phyloP scores from a whole-genome alignment of 768 basidiomycete species.

The Tubosaeta sp. region DNA sequence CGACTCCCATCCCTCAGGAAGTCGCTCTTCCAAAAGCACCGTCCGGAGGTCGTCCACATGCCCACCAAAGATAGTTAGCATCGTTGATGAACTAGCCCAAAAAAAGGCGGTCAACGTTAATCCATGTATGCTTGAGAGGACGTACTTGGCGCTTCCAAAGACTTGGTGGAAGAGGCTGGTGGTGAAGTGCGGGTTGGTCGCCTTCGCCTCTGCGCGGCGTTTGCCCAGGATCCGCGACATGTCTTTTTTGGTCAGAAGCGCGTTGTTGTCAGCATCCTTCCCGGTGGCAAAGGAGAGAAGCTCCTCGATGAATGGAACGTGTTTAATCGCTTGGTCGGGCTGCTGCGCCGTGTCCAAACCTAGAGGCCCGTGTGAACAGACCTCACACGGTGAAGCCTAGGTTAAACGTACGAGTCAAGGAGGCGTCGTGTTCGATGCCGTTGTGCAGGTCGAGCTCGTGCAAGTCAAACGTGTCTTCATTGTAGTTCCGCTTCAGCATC shows the following conservation, averaged over 20 bases:
- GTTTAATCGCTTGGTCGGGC: conserved; percentile 50
- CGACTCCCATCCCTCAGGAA: conserved; percentile 72
- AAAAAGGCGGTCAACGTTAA: background rate
- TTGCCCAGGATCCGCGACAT: conserved; percentile 54
- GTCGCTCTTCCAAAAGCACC: conserved; percentile 60
- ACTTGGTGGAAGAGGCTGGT: conserved; percentile 49
- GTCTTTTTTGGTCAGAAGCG: conserved; percentile 52
- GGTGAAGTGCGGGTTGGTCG: conserved; percentile 55
- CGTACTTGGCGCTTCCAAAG: conserved; percentile 70
- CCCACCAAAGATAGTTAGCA: conserved; percentile 69
- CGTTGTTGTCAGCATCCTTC: conserved; percentile 44
- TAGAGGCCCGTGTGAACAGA: conserved; percentile 20
- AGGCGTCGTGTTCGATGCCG: conserved; percentile 40
- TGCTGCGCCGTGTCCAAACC: conserved; percentile 50
- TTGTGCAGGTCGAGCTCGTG: conserved; percentile 69
- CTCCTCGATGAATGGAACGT: conserved; percentile 50
- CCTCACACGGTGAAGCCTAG: background rate
- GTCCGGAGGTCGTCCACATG: conserved; percentile 49
- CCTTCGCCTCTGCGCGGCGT: conserved; percentile 56
- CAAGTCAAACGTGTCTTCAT: conserved; percentile 57
- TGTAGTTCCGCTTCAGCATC: conserved; percentile 53
- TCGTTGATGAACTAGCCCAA: conserved; percentile 52
- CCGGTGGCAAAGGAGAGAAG: conserved; percentile 59
- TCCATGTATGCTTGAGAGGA: background rate
- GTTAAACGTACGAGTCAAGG: conserved; percentile 29